Conservation (phyloP, 148 eudicot genomes). For the Polygonum maritimum region DNA sequence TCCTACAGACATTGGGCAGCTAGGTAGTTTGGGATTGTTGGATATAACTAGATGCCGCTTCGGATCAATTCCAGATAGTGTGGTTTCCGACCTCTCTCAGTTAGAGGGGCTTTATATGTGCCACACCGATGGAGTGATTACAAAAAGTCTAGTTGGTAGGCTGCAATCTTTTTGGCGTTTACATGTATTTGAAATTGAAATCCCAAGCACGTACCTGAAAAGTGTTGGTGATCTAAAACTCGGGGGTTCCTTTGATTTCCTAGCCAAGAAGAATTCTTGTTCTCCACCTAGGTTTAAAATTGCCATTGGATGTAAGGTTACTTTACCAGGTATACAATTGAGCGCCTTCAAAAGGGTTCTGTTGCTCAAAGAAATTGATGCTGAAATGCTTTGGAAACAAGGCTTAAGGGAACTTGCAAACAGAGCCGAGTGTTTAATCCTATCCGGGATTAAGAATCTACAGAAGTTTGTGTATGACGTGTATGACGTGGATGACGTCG, state of each 20-base stretch:
- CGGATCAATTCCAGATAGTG: not conserved
- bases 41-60: constrained; percentile 1
- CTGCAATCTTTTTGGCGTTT: not conserved
- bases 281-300: not conserved
- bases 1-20: not conserved
- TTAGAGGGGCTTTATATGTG: constrained; percentile 3
- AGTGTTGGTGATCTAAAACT: not conserved
- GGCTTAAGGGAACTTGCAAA: not conserved
- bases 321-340: not conserved
- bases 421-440: not conserved
- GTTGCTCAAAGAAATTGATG: not conserved
- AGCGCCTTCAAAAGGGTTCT: not conserved
- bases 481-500: too few species aligned
- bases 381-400: not conserved
- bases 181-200: constrained; percentile 2
- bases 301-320: not conserved
- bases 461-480: not conserved
- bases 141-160: not conserved
- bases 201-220: not conserved
- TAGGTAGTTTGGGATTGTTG: not conserved
- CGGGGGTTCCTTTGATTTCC: too few species aligned
- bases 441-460: not conserved
- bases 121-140: not conserved
- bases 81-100: not conserved
- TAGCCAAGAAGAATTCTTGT: too few species aligned